Base-by-base conservation (phyloP, 371 early-diverging fungal genomes). In the Smittium mucronatum region DNA sequence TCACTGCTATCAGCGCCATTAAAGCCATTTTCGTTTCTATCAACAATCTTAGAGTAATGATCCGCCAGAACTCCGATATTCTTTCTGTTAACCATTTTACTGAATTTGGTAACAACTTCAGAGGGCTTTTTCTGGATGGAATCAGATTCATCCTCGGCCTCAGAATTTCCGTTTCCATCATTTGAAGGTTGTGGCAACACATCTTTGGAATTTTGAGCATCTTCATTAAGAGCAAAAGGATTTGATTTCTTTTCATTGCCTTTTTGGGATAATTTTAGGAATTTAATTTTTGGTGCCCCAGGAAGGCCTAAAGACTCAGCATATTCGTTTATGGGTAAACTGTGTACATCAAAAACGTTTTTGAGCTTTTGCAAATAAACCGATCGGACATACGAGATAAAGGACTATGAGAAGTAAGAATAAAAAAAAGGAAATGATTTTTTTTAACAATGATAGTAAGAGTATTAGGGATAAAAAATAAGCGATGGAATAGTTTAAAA, bases 201-300 rank as follows among this genome's bases (percentile, higher is more conserved):
- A 59, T 76, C 73, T 47, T 68, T 67, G 73, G 70, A 71, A 26
- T 69, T 67, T 34, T 66, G 68, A 57, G 35, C 35, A 21, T 71
- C 65, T 28, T 57, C 59, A 32, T 30, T 66, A 32, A 72, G 70
- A 65, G 69, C 70, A 59, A 75, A 76, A 34, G 80, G 78, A 69
- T 87, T 82, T 25, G 91, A 77, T 25, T 34, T 47, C 36, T 32
- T 66, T 33, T 73, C 70, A 64, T 70, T 71, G 63, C 77, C 77
- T 32, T 69, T 73, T 76, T 87, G 86, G 34, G 77, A 80, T 16
- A 80, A 76, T 67, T 84, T 83, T 25, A 92, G 77, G 79, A 96
- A 95, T 78, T 90, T 93, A 76, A 97, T 91, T 77, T 89, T 88
- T 57, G 98, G 98, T 25, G 93, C 88, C 74, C 95, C 96, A 1